These are phyloP conservation scores for Metschnikowia vanudenii DNA, from an alignment of 805 yeast species.

Conservation along the genomic window DNA sequence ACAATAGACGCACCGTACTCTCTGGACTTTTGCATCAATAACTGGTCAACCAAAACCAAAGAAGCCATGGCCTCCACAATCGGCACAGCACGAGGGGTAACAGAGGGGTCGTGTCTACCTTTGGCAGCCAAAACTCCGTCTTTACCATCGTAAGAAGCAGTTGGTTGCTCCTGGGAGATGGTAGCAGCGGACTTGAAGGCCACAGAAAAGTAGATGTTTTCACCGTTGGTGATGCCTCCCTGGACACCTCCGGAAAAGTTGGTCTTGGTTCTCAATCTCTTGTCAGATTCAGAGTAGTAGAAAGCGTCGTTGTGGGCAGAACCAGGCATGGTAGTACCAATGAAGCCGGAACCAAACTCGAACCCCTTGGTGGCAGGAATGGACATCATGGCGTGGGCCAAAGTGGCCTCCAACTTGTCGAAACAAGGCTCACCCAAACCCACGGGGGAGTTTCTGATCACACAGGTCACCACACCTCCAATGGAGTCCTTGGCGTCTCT, in stretches of 20 bases:
- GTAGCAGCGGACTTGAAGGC: conserved; percentile 99
- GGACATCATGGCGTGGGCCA: conserved; percentile 98
- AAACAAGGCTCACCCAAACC: conserved; percentile 99
- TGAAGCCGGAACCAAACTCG: conserved; percentile 95
- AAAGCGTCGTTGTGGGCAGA: conserved; percentile 93
- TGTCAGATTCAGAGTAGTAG: conserved; percentile 53
- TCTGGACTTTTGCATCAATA: conserved; percentile 83
- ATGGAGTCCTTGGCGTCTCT: conserved; percentile 88
- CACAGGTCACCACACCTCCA: conserved; percentile 98
- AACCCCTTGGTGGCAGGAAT: conserved; percentile 98
- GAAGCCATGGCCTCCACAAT: conserved; percentile 98
- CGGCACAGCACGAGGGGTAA: conserved; percentile 97
- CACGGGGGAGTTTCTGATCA: conserved; percentile 85
- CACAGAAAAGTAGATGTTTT: conserved; percentile 87
- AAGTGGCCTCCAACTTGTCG: conserved; percentile 90
- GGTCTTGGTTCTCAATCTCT: conserved; percentile 77
- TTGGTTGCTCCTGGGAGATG: conserved; percentile 86
- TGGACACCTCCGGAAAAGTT: conserved; percentile 97
- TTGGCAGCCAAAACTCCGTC: conserved; percentile 88
- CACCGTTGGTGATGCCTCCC: conserved; percentile 98
- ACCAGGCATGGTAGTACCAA: conserved; percentile 87
- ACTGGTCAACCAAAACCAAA: conserved; percentile 83
- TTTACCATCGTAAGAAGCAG: conserved; percentile 85
- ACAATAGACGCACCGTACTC: conserved; percentile 33
- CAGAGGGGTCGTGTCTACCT: conserved; percentile 98